These are phyloP conservation scores for Cryptosporidium muris DNA, from an alignment of 169 alveolate genomes.

Conservation along the genomic window DNA sequence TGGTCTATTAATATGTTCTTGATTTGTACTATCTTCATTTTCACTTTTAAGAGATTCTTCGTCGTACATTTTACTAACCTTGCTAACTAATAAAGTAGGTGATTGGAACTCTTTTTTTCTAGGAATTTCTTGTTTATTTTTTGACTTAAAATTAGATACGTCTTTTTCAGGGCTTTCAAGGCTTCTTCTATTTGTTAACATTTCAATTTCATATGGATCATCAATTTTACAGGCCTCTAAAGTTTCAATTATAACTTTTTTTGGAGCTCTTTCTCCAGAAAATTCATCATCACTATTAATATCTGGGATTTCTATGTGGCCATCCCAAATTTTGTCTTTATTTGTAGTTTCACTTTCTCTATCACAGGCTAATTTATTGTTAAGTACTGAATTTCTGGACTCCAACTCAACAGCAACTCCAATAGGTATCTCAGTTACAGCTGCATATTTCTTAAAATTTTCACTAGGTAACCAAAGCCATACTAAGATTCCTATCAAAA, in stretches of 20 bases:
- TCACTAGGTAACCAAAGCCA: slow-evolving; percentile 29
- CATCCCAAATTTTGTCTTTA: not conserved
- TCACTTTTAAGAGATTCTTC: too few relatives aligned
- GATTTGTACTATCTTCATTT: not conserved
- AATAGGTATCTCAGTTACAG: slow-evolving; percentile 23
- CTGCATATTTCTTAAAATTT: slow-evolving; percentile 19
- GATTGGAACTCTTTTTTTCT: not conserved
- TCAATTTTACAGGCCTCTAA: not conserved
- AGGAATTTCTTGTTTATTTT: not conserved
- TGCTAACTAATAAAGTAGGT: not conserved
- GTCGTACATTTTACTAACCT: too few relatives aligned
- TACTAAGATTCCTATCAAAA: slow-evolving; percentile 1
- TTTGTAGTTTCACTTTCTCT: not conserved
- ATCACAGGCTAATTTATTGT: not conserved
- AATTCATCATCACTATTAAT: not conserved
- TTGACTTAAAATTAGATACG: not conserved
- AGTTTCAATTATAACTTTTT: not conserved
- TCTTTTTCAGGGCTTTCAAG: not conserved
- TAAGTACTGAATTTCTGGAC: not conserved
- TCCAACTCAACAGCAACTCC: slow-evolving; percentile 25
- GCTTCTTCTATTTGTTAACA: too few relatives aligned
- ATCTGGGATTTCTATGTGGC: not conserved
- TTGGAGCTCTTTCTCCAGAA: not conserved
- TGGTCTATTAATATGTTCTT: not conserved
- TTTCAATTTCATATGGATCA: too few relatives aligned